Percentiles rank a stretch among this genome's conserved stretches.
Conservation (phyloP, 495 filamentous ascomycete species). For the Hyaloscypha variabilis region DNA sequence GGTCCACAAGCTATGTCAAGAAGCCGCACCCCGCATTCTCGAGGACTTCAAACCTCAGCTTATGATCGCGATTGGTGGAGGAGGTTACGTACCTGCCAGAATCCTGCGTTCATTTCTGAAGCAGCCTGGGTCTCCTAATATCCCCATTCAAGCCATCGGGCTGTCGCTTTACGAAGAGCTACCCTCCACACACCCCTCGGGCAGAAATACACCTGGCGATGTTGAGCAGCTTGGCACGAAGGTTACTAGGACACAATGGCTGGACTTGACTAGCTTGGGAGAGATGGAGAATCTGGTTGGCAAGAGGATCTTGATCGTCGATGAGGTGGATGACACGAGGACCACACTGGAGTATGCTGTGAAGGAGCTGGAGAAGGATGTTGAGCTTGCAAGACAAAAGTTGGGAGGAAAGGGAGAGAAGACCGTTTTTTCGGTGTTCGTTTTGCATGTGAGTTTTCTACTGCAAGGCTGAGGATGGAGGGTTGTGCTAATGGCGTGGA, state of each 20-base stretch:
- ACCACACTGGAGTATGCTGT: slow-evolving; percentile 98
- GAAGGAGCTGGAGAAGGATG: slow-evolving; percentile 93
- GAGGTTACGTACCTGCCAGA: slow-evolving; percentile 94
- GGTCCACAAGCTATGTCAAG: slow-evolving; percentile 97
- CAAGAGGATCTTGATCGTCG: slow-evolving; percentile 97
- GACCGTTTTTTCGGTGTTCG: slow-evolving; percentile 91
- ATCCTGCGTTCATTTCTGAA: slow-evolving; percentile 99
- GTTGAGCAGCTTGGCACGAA: slow-evolving; percentile 81
- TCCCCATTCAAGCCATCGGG: slow-evolving; percentile 98
- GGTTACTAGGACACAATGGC: slow-evolving; percentile 97
- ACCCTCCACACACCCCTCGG: slow-evolving; percentile 42
- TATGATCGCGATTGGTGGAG: slow-evolving; percentile 98
- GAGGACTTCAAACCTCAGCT: slow-evolving; percentile 85
- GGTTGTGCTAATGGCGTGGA: background rate
- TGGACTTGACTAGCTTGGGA: slow-evolving; percentile 82
- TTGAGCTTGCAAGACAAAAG: slow-evolving; percentile 75
- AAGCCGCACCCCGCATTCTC: slow-evolving; percentile 78
- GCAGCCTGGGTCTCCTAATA: slow-evolving; percentile 83
- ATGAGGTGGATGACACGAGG: slow-evolving; percentile 97
- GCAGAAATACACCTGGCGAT: slow-evolving; percentile 41
- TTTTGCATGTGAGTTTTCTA: slow-evolving; percentile 77
- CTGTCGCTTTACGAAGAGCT: slow-evolving; percentile 95
- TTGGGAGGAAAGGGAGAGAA: slow-evolving; percentile 66
- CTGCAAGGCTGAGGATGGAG: background rate
- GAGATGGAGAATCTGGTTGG: slow-evolving; percentile 93